Conservation (phyloP, 345 rosid genomes). For the Ailanthus altissimus region DNA sequence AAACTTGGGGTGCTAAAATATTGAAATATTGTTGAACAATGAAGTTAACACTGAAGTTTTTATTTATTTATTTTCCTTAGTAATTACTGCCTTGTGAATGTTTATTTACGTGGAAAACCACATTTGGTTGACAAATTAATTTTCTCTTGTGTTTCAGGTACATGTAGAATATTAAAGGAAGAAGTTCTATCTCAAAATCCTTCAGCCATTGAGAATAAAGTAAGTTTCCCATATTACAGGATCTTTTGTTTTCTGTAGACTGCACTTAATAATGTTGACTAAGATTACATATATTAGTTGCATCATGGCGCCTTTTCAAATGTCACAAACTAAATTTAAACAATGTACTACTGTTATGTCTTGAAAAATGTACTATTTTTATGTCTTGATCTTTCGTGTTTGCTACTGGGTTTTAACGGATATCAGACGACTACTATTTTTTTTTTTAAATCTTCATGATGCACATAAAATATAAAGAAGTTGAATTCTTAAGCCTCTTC, state of each 20-base stretch:
- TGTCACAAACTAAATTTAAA: not conserved
- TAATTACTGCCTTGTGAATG: not conserved
- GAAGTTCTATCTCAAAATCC: slow-evolving; percentile 65
- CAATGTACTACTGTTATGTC: not conserved
- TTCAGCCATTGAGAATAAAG: slow-evolving; percentile 64
- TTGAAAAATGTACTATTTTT: not conserved
- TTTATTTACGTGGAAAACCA: slow-evolving; percentile 6
- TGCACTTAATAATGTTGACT: not conserved
- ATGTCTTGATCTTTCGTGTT: not conserved
- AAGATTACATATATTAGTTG: not conserved
- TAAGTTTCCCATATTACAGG: slow-evolving; percentile 22
- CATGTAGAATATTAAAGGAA: slow-evolving; percentile 82
- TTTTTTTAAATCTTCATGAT: not conserved
- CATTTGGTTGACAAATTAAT: not conserved
- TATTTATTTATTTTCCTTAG: not conserved
- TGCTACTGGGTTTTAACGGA: slow-evolving; percentile 37
- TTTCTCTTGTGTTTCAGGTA: slow-evolving; percentile 49
- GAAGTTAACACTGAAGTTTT: not conserved
- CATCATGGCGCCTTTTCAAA: not conserved
- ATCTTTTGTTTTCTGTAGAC: not conserved
- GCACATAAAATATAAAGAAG: not conserved
- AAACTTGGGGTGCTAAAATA: not conserved
- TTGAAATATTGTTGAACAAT: not conserved
- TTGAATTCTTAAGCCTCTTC: not conserved
- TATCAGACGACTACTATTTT: slow-evolving; percentile 50